Evolutionary conservation across 805 yeast species (phyloP).

Genomic region (Monosporozyma aquatica): DNA sequence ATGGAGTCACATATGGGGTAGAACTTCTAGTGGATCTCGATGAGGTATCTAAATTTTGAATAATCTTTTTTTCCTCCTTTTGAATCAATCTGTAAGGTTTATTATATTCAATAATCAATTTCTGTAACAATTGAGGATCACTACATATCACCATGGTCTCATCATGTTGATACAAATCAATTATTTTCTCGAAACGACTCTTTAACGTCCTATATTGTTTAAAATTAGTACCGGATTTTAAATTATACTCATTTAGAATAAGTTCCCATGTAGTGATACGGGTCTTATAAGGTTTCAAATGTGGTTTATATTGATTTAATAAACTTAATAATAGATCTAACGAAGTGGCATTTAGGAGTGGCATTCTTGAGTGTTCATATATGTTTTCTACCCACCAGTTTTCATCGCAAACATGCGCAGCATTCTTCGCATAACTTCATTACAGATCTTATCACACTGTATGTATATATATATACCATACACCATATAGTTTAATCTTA

Average conservation of each 20-base stretch:
- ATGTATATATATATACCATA: too few relatives aligned
- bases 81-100: conserved; percentile 8
- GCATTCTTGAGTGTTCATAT: too few relatives aligned
- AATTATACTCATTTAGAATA: conserved; percentile 22
- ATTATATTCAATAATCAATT: conserved; percentile 5
- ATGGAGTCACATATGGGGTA: conserved; percentile 7
- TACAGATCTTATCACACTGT: too few relatives aligned
- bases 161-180: conserved; percentile 9
- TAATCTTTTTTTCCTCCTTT: background rate
- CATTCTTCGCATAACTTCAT: too few relatives aligned
- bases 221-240: conserved; percentile 15
- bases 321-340: conserved; percentile 13
- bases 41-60: background rate
- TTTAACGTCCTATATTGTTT: conserved; percentile 27
- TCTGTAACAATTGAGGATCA: background rate
- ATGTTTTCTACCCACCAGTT: too few relatives aligned
- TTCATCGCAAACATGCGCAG: too few relatives aligned
- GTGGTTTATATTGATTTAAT: conserved; percentile 24
- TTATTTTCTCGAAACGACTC: conserved; percentile 22
- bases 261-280: conserved; percentile 23
- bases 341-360: background rate
- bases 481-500: too few relatives aligned
- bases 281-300: conserved; percentile 20
- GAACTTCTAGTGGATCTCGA: background rate
- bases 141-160: conserved; percentile 4